Evolutionary conservation across 352 stramenopile genomes (phyloP).

Genomic region (Phytophthora foliorum): DNA sequence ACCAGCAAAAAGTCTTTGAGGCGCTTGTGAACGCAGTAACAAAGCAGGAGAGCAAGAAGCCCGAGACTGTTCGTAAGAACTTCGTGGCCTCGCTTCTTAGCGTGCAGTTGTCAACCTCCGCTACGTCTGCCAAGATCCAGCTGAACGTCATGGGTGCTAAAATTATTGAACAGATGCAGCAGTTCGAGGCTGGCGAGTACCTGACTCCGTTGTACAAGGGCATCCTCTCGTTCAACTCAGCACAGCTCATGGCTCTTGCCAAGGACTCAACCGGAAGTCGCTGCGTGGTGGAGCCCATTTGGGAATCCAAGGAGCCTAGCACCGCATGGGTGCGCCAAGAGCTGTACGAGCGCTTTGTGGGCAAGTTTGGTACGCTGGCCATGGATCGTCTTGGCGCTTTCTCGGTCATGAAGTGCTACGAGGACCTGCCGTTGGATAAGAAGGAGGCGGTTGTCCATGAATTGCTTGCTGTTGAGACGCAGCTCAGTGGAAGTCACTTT

Average conservation of each 20-base stretch:
- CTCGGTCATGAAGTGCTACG: slow-evolving; percentile 88
- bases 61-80: slow-evolving; percentile 67
- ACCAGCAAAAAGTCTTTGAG: slow-evolving; percentile 62
- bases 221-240: slow-evolving; percentile 71
- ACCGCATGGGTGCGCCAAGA: slow-evolving; percentile 70
- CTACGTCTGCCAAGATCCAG: slow-evolving; percentile 63
- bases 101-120: slow-evolving; percentile 71
- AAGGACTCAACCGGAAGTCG: slow-evolving; percentile 85
- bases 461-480: slow-evolving; percentile 71
- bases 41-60: slow-evolving; percentile 87
- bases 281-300: slow-evolving; percentile 83
- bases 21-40: slow-evolving; percentile 66
- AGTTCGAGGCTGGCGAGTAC: slow-evolving; percentile 65
- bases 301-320: slow-evolving; percentile 67
- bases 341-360: slow-evolving; percentile 76
- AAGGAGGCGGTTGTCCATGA: slow-evolving; percentile 81
- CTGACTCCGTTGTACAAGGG: slow-evolving; percentile 65
- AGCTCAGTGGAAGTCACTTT: slow-evolving; percentile 84
- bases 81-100: slow-evolving; percentile 73
- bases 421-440: slow-evolving; percentile 61
- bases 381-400: slow-evolving; percentile 83
- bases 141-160: slow-evolving; percentile 85
- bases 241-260: slow-evolving; percentile 76
- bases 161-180: slow-evolving; percentile 75
- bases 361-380: slow-evolving; percentile 74